Base-by-base conservation (phyloP, 1,139 yeast species). In the Yamadazyma atlantica region DNA sequence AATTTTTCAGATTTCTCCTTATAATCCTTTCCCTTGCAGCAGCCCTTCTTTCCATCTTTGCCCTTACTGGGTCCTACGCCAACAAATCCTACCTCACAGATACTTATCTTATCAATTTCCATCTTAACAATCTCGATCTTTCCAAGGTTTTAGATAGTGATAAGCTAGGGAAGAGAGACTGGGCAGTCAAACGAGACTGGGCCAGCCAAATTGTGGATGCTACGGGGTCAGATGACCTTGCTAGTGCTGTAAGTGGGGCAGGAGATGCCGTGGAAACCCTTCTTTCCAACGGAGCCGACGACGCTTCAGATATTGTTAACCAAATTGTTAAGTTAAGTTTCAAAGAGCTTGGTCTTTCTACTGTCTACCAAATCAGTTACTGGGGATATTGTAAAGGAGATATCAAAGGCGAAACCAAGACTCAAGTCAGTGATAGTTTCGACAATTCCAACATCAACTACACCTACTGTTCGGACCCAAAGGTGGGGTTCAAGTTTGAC, bases 351-450 rank as follows among this genome's bases (percentile, higher is more conserved):
- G 86, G 87, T 1, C 60, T 84, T 23, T 65, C 85, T 5, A 79
- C 78, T 35, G 76, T 79, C 19, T 84, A 83, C 55, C 70, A 81
- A 12, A 64, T 83, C 29, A 80, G 88, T 33, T 69, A 74, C 55
- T 84, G 89, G 80, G 90, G 89, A 23, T 85, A 82, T 62, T 85
- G 95, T 59, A 66, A 73, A 49, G 92, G 90, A 17, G 48, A 52
- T 21, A 44, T 50, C 15, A 36, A 42, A n/a, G 34, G 45, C 1
- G 39, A 36, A 15, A 38, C 44, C 14, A 34, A 38, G 17, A 33
- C 32, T 4, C 21, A 40, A 10, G 36, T 38, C 16, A 41, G 46
- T 23, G 41, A 43, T 10, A 41, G 44, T 26, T 50, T 49, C 41
- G 64, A 66, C 44, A 63, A 66, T 41, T 54, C 64, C 16, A 55